Base-by-base conservation (phyloP, 495 filamentous ascomycete genomes). In the Tricharina praecox region DNA sequence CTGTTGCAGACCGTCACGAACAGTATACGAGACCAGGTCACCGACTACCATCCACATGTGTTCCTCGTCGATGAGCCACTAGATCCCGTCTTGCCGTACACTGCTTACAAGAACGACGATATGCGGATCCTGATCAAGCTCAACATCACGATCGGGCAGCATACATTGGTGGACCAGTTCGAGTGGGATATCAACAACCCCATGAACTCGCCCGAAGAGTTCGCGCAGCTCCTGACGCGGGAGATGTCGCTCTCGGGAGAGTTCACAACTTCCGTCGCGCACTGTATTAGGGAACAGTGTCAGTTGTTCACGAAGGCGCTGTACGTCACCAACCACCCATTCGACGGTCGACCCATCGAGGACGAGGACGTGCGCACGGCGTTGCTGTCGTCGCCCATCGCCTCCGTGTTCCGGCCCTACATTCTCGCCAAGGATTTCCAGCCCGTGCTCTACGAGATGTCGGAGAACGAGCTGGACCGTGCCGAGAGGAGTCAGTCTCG, bases 171-270 rank as follows among this genome's bases (percentile, higher is more conserved):
- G 19, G 90, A 97, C 56, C 92, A 97, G 61, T 96, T 97, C 44
- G 90, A 97, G 64, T 97, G 90, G 90, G 90, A 96, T 58, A 85
- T 96, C 58, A 96, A 96, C 62, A 88, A 95, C 56, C 78, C 85
- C 0, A 68, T 77, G 50, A 96, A 97, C 63, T 88, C 78, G 0
- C 86, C 90, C 0, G 90, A 97, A 63, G 81, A 92, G 46, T 97
- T 97, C 62, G 92, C 90, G 11, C 67, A 75, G 37, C 76, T 77
- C 52, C 88, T 96, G 82, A 77, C 87, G 1, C 72, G 76, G 35
- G 90, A 97, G 47, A 70, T 96, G n/a, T 85, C 84, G 2, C 73
- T 97, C 25, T 83, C 83, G 18, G 90, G 90, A 30, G 90, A 97
- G 63, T 97, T 97, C 60, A 92, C 84, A 5, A 97, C 90, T 0